Evolutionary conservation across 2,329 filamentous ascomycete genomes (phyloP).

Genomic region (Colletotrichum kahawae): DNA sequence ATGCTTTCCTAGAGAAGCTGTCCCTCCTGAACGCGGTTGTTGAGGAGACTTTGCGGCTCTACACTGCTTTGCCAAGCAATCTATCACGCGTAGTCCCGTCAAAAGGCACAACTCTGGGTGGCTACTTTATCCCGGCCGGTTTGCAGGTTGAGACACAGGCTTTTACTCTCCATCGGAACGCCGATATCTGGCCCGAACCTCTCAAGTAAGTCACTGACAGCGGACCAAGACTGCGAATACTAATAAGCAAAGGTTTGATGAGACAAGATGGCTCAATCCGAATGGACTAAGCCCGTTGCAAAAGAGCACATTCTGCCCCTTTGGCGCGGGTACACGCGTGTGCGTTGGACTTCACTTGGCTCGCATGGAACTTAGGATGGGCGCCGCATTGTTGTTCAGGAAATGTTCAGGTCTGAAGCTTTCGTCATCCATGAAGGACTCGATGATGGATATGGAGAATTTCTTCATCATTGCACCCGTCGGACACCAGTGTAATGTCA

Average conservation of each 20-base stretch:
- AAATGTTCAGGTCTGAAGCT: constrained; percentile 42
- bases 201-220: constrained; percentile 20
- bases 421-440: constrained; percentile 36
- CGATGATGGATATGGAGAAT: constrained; percentile 37
- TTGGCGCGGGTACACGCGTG: constrained; percentile 50
- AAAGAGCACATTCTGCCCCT: constrained; percentile 56
- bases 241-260: background rate
- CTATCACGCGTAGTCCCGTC: constrained; percentile 45
- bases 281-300: constrained; percentile 29
- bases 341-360: constrained; percentile 66
- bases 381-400: constrained; percentile 55
- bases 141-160: constrained; percentile 45
- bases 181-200: constrained; percentile 43
- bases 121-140: constrained; percentile 43
- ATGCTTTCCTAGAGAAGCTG: constrained; percentile 38
- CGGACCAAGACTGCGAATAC: background rate
- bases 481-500: background rate
- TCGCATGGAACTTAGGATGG: constrained; percentile 58
- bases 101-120: constrained; percentile 41
- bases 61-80: constrained; percentile 40
- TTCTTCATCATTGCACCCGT: constrained; percentile 32
- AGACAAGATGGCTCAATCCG: background rate
- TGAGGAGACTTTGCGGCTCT: constrained; percentile 49
- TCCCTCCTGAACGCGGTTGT: constrained; percentile 47
- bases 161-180: constrained; percentile 51